These are phyloP conservation scores for Durotheca rogersii DNA, from an alignment of 495 filamentous ascomycete species.

Conservation along the genomic window DNA sequence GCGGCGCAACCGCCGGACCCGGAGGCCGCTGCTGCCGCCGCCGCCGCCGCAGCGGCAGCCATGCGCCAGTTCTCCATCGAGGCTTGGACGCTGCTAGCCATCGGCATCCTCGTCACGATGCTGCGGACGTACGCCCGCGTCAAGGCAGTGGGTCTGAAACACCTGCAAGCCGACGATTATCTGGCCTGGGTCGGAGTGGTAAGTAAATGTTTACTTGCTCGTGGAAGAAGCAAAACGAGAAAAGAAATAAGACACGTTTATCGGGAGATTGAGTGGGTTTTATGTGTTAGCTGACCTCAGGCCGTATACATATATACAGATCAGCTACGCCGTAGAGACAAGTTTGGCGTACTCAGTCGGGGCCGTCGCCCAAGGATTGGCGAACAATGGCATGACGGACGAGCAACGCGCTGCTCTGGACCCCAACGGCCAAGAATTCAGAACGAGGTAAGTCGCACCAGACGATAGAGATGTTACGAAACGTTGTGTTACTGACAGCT, in stretches of 20 bases:
- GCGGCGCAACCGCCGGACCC: slow-evolving; percentile 14
- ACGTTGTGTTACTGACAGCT: too few species aligned
- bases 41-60: slow-evolving; percentile 35
- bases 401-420: slow-evolving; percentile 47
- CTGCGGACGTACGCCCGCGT: slow-evolving; percentile 42
- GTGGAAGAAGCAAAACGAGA: too few species aligned
- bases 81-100: slow-evolving; percentile 48
- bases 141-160: slow-evolving; percentile 37
- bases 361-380: slow-evolving; percentile 53
- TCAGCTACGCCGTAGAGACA: slow-evolving; percentile 41
- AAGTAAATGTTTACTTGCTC: neutral
- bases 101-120: slow-evolving; percentile 39
- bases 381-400: slow-evolving; percentile 63
- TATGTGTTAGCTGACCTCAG: too few species aligned
- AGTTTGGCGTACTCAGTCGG: slow-evolving; percentile 42
- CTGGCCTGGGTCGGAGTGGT: slow-evolving; percentile 44
- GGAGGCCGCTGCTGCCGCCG: slow-evolving; percentile 30
- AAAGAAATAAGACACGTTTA: too few species aligned
- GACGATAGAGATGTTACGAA: too few species aligned
- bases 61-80: slow-evolving; percentile 43
- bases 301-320: too few species aligned
- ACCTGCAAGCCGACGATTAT: slow-evolving; percentile 43
- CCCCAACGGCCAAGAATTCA: slow-evolving; percentile 51
- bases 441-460: slow-evolving; percentile 27
- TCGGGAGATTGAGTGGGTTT: too few species aligned